phyloP scores from a whole-genome alignment of 2,329 filamentous ascomycete genomes.

The Scytalidium sp. region DNA sequence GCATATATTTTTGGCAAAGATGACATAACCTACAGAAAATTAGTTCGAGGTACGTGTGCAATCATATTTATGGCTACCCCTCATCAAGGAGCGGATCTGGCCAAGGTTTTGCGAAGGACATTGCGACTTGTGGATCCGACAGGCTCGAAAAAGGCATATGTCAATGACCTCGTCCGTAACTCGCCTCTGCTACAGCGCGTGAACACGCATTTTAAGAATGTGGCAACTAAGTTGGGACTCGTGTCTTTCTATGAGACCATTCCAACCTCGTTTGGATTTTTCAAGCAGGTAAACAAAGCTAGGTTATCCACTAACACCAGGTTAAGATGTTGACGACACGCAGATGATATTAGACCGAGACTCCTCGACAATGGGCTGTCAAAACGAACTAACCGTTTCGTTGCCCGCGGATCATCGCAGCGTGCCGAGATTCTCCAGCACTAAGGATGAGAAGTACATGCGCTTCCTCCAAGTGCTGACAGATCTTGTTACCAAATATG shows the following conservation, averaged over 20 bases:
- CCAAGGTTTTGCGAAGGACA: conserved; percentile 5
- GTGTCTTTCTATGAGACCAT: conserved; percentile 41
- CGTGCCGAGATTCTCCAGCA: background rate
- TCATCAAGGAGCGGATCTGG: conserved; percentile 13
- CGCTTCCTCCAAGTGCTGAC: background rate
- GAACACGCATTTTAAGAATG: conserved; percentile 31
- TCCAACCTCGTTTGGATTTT: background rate
- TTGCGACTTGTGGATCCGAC: background rate
- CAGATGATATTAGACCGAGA: background rate
- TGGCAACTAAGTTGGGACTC: background rate
- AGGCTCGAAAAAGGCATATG: conserved; percentile 9
- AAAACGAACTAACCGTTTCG: background rate
- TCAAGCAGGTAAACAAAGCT: too few relatives aligned
- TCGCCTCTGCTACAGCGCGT: conserved; percentile 27
- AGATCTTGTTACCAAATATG: background rate
- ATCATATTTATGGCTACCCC: conserved; percentile 18
- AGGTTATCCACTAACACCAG: too few relatives aligned
- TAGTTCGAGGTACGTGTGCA: conserved; percentile 6
- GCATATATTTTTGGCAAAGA: background rate
- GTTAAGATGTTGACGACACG: too few relatives aligned
- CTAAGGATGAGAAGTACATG: background rate
- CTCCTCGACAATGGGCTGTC: background rate
- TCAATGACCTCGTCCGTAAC: conserved; percentile 25
- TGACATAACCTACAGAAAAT: background rate
- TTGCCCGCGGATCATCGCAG: background rate